Conservation (phyloP, 225 moss, liverwort and hornwort species). For the Pseudoscleropodium purum region DNA sequence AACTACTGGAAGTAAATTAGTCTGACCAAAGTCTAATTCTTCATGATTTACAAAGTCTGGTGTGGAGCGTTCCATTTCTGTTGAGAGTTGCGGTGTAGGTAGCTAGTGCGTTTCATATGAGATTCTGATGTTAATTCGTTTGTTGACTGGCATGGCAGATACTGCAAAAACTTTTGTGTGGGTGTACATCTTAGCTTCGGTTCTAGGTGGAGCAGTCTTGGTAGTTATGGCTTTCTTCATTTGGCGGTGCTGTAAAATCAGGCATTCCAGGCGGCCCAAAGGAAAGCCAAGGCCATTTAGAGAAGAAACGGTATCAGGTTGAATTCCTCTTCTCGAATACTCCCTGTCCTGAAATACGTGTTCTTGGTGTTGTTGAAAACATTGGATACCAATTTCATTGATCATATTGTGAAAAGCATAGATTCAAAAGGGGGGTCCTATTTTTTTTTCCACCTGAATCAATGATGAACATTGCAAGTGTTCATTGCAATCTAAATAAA, state of each 20-base stretch:
- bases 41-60: neutral
- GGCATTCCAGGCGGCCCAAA: neutral
- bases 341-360: neutral
- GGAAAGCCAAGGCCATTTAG: constrained; percentile 7
- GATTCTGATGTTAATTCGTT: neutral
- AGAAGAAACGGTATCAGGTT: constrained; percentile 24
- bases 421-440: neutral
- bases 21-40: neutral
- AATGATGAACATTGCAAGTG: neutral
- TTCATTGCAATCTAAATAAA: neutral
- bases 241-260: neutral
- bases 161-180: neutral
- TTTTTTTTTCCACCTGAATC: neutral
- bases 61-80: neutral
- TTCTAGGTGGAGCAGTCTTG: neutral
- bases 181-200: neutral
- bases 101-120: neutral
- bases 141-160: neutral
- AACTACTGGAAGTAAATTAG: neutral
- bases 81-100: neutral
- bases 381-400: too few relatives aligned
- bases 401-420: neutral
- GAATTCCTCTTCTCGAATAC: neutral
- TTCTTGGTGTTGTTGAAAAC: neutral
- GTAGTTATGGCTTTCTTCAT: neutral